Percentiles rank a stretch among this genome's conserved stretches.
phyloP scores from a whole-genome alignment of 805 yeast genomes.

The Ogataea trehaloabstinens region DNA sequence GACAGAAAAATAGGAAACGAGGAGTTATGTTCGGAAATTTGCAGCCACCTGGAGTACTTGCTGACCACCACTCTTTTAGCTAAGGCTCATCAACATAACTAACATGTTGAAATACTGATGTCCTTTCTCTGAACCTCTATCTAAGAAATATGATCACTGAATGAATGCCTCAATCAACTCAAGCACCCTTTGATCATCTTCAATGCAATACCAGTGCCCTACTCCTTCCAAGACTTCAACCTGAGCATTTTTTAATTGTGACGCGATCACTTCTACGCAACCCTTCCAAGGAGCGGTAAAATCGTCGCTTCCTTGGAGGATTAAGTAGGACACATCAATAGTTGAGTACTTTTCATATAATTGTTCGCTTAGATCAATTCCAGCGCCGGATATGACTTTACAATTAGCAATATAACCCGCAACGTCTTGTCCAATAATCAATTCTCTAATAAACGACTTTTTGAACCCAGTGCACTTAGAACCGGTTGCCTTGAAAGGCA shows the following conservation, averaged over 20 bases:
- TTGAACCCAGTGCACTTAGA: constrained; percentile 8
- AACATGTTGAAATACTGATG: neutral
- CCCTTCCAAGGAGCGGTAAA: constrained; percentile 10
- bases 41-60: constrained; percentile 43
- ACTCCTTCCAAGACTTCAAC: constrained; percentile 8
- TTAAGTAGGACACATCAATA: constrained; percentile 8
- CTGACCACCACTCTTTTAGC: constrained; percentile 9
- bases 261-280: constrained; percentile 11
- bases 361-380: constrained; percentile 3
- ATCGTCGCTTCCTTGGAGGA: constrained; percentile 14
- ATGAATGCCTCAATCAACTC: constrained; percentile 7
- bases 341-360: constrained; percentile 5
- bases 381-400: constrained; percentile 11
- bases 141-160: constrained; percentile 3
- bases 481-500: constrained; percentile 17
- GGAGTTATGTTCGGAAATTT: constrained; percentile 51
- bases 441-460: constrained; percentile 12
- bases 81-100: neutral
- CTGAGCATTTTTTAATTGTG: neutral
- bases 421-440: constrained; percentile 7
- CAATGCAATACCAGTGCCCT: constrained; percentile 19
- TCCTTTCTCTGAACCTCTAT: no score
- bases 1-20: constrained; percentile 32
- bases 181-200: constrained; percentile 10
- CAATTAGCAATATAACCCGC: constrained; percentile 14